These are phyloP conservation scores for Tulasnella sp. DNA, from an alignment of 768 basidiomycete species.

Conservation along the genomic window DNA sequence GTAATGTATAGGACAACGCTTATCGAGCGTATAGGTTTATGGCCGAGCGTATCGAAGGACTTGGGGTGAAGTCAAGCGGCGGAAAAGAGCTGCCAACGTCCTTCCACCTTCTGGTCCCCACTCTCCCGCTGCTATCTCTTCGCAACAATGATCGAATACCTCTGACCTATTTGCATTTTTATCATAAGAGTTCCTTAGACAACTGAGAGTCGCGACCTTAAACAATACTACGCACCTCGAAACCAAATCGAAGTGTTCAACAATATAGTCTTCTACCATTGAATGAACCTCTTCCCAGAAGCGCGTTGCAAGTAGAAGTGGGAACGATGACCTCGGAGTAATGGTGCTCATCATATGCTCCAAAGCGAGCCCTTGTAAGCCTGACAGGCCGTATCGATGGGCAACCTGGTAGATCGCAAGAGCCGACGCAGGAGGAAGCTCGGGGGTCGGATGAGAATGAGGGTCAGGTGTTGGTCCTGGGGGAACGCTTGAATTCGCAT, in stretches of 20 bases:
- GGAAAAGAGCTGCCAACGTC: conserved; percentile 66
- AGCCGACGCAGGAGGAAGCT: conserved; percentile 69
- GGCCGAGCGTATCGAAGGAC: conserved; percentile 33
- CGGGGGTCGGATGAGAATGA: conserved; percentile 67
- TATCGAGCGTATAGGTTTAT: not conserved
- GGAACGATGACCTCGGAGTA: conserved; percentile 67
- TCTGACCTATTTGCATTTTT: not conserved
- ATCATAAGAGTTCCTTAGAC: not conserved
- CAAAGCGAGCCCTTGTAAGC: conserved; percentile 65
- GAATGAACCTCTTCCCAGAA: conserved; percentile 66
- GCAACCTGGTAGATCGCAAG: conserved; percentile 76
- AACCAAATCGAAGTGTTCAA: conserved; percentile 76
- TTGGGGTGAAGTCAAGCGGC: conserved; percentile 64
- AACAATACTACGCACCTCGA: conserved; percentile 48
- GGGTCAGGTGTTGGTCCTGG: conserved; percentile 56
- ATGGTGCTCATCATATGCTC: conserved; percentile 75
- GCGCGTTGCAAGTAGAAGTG: conserved; percentile 67
- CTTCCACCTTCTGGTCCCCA: conserved; percentile 75
- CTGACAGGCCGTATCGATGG: conserved; percentile 72
- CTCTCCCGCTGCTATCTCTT: conserved; percentile 76
- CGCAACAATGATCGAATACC: conserved; percentile 68
- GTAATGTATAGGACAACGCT: conserved; percentile 40
- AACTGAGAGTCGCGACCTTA: not conserved
- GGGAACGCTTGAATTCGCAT: not conserved
- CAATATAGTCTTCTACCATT: conserved; percentile 73